Evolutionary conservation across 192 early-diverging fungal species (phyloP).

Genomic region (Linnemannia elongata): DNA sequence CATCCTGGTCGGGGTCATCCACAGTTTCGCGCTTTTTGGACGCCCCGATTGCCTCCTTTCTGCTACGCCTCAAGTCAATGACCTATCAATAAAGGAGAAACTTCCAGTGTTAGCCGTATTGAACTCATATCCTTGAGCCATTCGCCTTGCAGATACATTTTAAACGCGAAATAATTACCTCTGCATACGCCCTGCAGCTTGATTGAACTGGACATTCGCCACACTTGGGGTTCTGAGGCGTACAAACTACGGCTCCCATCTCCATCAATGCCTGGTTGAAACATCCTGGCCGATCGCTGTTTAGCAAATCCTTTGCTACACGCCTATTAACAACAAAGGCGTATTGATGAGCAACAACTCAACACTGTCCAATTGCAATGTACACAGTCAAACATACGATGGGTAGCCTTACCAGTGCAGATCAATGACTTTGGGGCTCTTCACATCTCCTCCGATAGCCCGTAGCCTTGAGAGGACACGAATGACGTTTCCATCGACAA

Average conservation of each 20-base stretch:
- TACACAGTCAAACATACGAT: background rate
- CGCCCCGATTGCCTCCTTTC: constrained; percentile 1
- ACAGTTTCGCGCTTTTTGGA: constrained; percentile 17
- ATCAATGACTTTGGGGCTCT: constrained; percentile 66
- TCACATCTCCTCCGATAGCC: constrained; percentile 76
- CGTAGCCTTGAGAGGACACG: constrained; percentile 75
- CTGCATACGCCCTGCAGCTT: constrained; percentile 71
- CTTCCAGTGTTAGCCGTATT: background rate
- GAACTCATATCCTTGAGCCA: background rate
- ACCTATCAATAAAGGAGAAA: constrained; percentile 6
- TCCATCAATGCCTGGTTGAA: constrained; percentile 90
- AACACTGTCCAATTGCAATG: background rate
- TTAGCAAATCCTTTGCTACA: constrained; percentile 69
- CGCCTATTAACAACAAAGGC: constrained; percentile 50
- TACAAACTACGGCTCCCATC: constrained; percentile 81
- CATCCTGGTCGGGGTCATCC: background rate
- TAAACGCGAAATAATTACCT: constrained; percentile 57
- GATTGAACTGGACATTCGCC: constrained; percentile 69
- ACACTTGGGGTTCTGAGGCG: constrained; percentile 75
- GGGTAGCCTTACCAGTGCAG: constrained; percentile 66
- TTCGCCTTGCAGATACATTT: background rate
- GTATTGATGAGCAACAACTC: background rate
- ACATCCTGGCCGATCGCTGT: constrained; percentile 71
- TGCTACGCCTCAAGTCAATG: constrained; percentile 9
- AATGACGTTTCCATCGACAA: constrained; percentile 86